A percentile compares a stretch with the other conserved stretches of the same genome.
These are phyloP conservation scores for Eucalyptus coolabah DNA, from an alignment of 345 rosid genomes.

Conservation along the genomic window DNA sequence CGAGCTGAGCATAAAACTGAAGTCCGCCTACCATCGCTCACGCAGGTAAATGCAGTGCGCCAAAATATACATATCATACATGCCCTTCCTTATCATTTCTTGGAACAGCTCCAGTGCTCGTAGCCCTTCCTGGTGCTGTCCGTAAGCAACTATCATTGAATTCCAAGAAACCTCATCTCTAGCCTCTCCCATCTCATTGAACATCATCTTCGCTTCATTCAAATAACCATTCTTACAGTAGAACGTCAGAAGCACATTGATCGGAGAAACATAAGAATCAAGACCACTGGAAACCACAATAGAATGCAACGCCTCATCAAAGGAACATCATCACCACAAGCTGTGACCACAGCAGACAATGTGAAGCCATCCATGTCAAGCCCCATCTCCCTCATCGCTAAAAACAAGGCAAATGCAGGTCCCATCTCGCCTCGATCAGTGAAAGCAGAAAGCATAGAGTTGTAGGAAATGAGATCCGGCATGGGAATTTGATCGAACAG, in stretches of 20 bases:
- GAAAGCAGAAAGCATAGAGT: too few relatives aligned
- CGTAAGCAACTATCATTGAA: slow-evolving; percentile 80
- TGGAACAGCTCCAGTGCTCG: slow-evolving; percentile 53
- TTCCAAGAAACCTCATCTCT: slow-evolving; percentile 92
- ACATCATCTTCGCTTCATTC: slow-evolving; percentile 49
- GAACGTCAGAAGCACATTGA: slow-evolving; percentile 48
- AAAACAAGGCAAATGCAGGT: slow-evolving; percentile 35
- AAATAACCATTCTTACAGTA: slow-evolving; percentile 58
- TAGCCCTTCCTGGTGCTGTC: slow-evolving; percentile 66
- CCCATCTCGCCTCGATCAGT: background rate
- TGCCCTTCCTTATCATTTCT: slow-evolving; percentile 43
- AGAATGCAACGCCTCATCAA: slow-evolving; percentile 57
- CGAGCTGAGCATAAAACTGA: slow-evolving; percentile 60
- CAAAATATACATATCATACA: slow-evolving; percentile 65
- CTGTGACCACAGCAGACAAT: slow-evolving; percentile 59
- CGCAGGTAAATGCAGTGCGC: slow-evolving; percentile 57
- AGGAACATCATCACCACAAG: slow-evolving; percentile 25
- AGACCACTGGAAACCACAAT: slow-evolving; percentile 45
- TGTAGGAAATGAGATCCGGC: too few relatives aligned
- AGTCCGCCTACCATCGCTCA: slow-evolving; percentile 50
- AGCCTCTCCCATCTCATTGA: slow-evolving; percentile 39
- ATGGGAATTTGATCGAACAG: too few relatives aligned
- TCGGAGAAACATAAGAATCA: slow-evolving; percentile 56
- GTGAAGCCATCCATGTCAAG: slow-evolving; percentile 68
- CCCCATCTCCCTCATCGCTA: slow-evolving; percentile 37